These are phyloP conservation scores for Yamadazyma takamatsuzukensis DNA, from an alignment of 805 yeast genomes.

Conservation along the genomic window DNA sequence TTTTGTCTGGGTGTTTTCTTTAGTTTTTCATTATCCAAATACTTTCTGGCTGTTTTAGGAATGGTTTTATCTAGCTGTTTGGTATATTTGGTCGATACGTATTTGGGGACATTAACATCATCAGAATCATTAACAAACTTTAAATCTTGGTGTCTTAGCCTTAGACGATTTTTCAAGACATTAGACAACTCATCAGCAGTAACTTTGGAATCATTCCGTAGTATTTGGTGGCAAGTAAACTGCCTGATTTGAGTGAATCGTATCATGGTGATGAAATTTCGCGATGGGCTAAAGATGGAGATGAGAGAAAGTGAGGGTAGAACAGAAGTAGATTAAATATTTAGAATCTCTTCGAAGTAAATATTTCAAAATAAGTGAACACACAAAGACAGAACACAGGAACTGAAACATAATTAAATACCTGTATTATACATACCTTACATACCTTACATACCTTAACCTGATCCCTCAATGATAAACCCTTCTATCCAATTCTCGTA, in stretches of 20 bases:
- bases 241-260: too few species aligned
- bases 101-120: constrained; percentile 4
- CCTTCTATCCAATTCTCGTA: constrained; percentile 75
- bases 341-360: too few species aligned
- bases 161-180: constrained; percentile 8
- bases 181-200: constrained; percentile 8
- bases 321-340: too few species aligned
- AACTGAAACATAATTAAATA: too few species aligned
- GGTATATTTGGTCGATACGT: constrained; percentile 1
- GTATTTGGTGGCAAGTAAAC: too few species aligned
- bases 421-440: too few species aligned
- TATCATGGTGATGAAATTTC: too few species aligned
- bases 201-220: constrained; percentile 5
- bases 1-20: neutral
- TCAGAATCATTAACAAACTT: constrained; percentile 2
- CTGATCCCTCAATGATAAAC: constrained; percentile 43
- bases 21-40: neutral
- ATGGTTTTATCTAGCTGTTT: constrained; percentile 5
- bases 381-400: too few species aligned
- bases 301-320: too few species aligned
- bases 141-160: constrained; percentile 5
- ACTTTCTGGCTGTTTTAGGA: neutral
- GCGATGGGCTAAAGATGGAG: too few species aligned
- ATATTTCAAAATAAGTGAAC: too few species aligned
- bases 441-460: too few species aligned